Percentiles rank a stretch among this genome's conserved stretches.
These are phyloP conservation scores for Xylaria venustula DNA, from an alignment of 495 filamentous ascomycete species.

Conservation along the genomic window DNA sequence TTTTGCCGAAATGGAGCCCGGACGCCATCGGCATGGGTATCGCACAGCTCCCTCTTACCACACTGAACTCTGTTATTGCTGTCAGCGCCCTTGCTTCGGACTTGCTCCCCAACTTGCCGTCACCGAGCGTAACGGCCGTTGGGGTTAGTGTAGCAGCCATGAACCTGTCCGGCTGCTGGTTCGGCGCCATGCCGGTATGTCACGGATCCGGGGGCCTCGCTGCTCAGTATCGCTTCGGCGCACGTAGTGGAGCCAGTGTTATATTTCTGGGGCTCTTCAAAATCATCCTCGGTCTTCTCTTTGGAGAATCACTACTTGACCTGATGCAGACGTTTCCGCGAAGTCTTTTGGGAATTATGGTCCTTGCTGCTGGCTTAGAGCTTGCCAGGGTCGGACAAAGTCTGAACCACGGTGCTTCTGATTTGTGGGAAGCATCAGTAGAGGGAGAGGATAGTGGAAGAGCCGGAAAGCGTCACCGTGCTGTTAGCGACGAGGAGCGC, in stretches of 20 bases:
- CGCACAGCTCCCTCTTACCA: conserved; percentile 85
- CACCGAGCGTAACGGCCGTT: conserved; percentile 68
- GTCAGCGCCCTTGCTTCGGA: conserved; percentile 72
- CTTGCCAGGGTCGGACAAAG: conserved; percentile 79
- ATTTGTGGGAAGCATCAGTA: conserved; percentile 44
- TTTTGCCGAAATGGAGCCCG: conserved; percentile 40
- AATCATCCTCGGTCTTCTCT: conserved; percentile 69
- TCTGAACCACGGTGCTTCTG: conserved; percentile 69
- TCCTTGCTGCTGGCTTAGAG: conserved; percentile 84
- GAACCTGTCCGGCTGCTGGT: conserved; percentile 85
- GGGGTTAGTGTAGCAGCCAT: conserved; percentile 77
- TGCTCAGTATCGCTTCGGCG: conserved; percentile 86
- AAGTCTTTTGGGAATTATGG: conserved; percentile 78
- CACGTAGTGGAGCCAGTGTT: conserved; percentile 79
- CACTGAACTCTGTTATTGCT: conserved; percentile 87
- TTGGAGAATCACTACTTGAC: conserved; percentile 65
- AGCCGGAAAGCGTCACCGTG: conserved; percentile 18
- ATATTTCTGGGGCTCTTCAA: conserved; percentile 78
- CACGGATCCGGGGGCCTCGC: conserved; percentile 91
- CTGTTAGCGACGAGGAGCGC: conserved; percentile 57
- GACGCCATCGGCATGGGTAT: conserved; percentile 57
- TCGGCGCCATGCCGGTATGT: conserved; percentile 93
- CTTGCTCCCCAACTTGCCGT: conserved; percentile 64
- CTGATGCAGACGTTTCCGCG: conserved; percentile 69
- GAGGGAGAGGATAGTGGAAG: conserved; percentile 10